A percentile compares a stretch with the other conserved stretches of the same genome.
These are phyloP conservation scores for Eremochloa ophiuroides DNA, from an alignment of 176 grass and related monocot genomes.

Conservation along the genomic window DNA sequence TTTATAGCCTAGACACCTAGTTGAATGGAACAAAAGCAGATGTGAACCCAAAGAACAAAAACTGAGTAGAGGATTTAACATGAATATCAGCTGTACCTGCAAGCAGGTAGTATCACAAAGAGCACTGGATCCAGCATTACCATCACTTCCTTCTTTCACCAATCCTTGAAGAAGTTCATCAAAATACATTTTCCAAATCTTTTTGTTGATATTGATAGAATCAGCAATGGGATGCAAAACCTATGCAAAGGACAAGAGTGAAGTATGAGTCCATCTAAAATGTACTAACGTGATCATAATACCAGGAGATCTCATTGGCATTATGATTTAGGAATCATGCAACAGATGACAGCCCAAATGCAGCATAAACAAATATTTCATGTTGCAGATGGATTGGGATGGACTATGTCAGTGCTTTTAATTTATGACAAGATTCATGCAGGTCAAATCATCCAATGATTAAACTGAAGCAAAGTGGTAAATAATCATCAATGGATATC, in stretches of 20 bases:
- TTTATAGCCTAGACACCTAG: neutral
- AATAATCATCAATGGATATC: neutral
- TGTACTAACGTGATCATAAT: neutral
- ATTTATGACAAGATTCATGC: neutral
- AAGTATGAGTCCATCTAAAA: conserved; percentile 24
- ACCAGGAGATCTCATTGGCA: neutral
- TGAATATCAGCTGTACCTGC: conserved; percentile 56
- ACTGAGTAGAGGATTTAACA: neutral
- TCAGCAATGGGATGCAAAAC: conserved; percentile 76
- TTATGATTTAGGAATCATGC: neutral
- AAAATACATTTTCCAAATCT: conserved; percentile 94
- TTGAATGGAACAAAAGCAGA: neutral
- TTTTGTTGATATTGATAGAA: conserved; percentile 92
- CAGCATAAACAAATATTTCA: neutral
- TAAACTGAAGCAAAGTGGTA: neutral
- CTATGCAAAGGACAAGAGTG: conserved; percentile 36
- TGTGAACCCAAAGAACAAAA: neutral
- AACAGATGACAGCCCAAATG: neutral
- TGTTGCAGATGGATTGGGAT: neutral
- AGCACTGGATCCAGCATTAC: conserved; percentile 84
- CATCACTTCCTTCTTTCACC: conserved; percentile 74
- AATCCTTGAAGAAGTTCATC: conserved; percentile 78
- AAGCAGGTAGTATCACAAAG: conserved; percentile 84
- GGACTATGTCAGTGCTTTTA: neutral
- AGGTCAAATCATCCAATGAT: neutral